Percentiles rank a stretch among this genome's conserved stretches.
phyloP scores from a whole-genome alignment of 176 grass and related monocot genomes.

The Tillandsia fasciculata region DNA sequence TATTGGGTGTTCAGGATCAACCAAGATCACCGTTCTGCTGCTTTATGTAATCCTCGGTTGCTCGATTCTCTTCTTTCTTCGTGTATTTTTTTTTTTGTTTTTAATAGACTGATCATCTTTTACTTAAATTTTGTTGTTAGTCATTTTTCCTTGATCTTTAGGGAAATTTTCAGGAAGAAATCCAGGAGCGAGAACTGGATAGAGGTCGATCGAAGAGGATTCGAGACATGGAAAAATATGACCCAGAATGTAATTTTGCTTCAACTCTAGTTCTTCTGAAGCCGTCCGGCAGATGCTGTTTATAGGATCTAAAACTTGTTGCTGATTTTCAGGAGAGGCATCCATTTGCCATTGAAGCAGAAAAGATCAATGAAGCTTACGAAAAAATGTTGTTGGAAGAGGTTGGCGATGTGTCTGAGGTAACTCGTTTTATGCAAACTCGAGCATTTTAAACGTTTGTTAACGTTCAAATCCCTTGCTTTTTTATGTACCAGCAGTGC shows the following conservation, averaged over 20 bases:
- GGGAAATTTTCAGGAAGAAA: slow-evolving; percentile 27
- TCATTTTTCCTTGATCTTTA: neutral
- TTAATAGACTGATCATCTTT: neutral
- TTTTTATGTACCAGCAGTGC: too few species aligned
- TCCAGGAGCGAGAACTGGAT: slow-evolving; percentile 11
- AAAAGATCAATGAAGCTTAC: slow-evolving; percentile 2
- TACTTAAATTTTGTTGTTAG: too few species aligned
- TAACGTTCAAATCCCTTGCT: too few species aligned
- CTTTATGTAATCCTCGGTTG: slow-evolving; percentile 18
- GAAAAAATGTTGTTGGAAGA: slow-evolving; percentile 12
- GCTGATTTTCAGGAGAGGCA: slow-evolving; percentile 22
- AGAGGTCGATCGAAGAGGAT: slow-evolving; percentile 23
- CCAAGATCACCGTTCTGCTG: slow-evolving; percentile 25
- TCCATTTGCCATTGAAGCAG: slow-evolving; percentile 14
- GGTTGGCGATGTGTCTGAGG: slow-evolving; percentile 13
- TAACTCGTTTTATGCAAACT: neutral
- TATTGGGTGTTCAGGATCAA: slow-evolving; percentile 5
- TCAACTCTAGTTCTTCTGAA: neutral
- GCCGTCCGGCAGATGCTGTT: neutral
- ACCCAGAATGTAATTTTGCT: slow-evolving; percentile 10
- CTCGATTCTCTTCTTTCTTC: neutral
- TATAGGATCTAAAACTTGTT: neutral
- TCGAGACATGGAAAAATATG: slow-evolving; percentile 27
- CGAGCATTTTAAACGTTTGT: too few species aligned
- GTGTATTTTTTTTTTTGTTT: neutral